phyloP scores from a whole-genome alignment of 2,329 filamentous ascomycete genomes.

The Penicillium sp. region DNA sequence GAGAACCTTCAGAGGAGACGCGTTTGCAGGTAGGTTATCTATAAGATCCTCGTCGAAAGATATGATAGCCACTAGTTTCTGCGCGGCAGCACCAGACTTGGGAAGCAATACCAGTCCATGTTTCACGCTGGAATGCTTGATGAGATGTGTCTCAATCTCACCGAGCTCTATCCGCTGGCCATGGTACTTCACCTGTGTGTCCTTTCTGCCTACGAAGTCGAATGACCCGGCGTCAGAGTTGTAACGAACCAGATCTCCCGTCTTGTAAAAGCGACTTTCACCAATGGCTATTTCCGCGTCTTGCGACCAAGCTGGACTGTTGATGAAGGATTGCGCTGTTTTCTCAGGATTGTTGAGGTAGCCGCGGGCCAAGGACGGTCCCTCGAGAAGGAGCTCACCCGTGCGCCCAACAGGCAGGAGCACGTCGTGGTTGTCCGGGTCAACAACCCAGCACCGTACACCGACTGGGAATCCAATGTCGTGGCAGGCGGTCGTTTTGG shows the following conservation, averaged over 20 bases:
- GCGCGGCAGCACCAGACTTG: conserved; percentile 23
- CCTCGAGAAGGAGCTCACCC: conserved; percentile 41
- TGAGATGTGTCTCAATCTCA: conserved; percentile 35
- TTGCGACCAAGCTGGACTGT: conserved; percentile 34
- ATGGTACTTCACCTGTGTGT: conserved; percentile 39
- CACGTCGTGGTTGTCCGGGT: conserved; percentile 42
- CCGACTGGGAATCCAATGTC: conserved; percentile 39
- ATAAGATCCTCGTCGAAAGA: neutral
- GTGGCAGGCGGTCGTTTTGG: conserved; percentile 24
- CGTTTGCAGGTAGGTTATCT: neutral
- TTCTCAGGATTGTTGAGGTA: conserved; percentile 42
- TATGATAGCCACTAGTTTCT: conserved; percentile 12
- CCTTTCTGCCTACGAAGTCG: conserved; percentile 30
- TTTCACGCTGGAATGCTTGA: conserved; percentile 25
- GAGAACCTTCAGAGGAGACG: conserved; percentile 3
- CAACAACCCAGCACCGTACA: conserved; percentile 42
- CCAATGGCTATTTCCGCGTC: conserved; percentile 25
- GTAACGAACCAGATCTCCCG: conserved; percentile 30
- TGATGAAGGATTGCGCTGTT: conserved; percentile 33
- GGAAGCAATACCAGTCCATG: conserved; percentile 35
- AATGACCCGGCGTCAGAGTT: conserved; percentile 33
- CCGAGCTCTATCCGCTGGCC: conserved; percentile 42
- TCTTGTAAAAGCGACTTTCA: conserved; percentile 36
- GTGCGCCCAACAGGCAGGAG: conserved; percentile 41
- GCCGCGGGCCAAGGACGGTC: conserved; percentile 37